Base-by-base conservation (phyloP, 164 flowering plant genomes). In the Magnolia officinalis region DNA sequence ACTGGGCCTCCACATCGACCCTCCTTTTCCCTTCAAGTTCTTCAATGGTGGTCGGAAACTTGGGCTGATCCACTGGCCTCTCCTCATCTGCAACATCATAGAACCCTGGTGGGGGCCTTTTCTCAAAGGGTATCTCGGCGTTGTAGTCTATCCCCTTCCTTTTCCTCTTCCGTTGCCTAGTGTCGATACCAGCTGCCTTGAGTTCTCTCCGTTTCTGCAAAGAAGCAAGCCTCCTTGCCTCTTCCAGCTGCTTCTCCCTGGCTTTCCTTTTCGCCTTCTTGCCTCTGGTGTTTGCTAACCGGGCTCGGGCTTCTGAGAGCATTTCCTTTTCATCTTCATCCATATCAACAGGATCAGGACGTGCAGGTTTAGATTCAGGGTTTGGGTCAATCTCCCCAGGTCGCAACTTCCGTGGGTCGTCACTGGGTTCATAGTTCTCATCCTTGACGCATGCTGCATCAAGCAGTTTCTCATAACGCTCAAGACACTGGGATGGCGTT, bases 301-400 rank as follows among this genome's bases (percentile, higher is more conserved):
- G 81, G 75, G 99, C 99, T 24, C 98, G 88, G 19, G 98, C 98
- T 83, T 96, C 99, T 6, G 99, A 96, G 68, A 96, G 96, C 99
- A 96, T 96, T 83, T 96, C 98, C 81, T 94, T 96, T 82, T 96
- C 99, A 84, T 96, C 99, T 83, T 96, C 99, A 83, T 96, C 99
- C 99, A 96, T 96, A 76, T 96, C 98, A 78, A 96, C 99, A 73
- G 99, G 98, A 78, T 94, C 99, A 4, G 99, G 99, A 74, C 99
- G 92, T 8, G 98, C 99, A 77, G 99, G 99, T 84, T 94, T 96
- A 16, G 99, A 92, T 69, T 96, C 99, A 0, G 99, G 98, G 72
- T 96, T 95, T 6, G 98, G 99, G 72, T 95, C 99, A 81, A 94
- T 93, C 85, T 95, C 99, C 69, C 99, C 99, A 59, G 98, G 98